A percentile compares a stretch with the other conserved stretches of the same genome.
phyloP scores from a whole-genome alignment of 768 basidiomycete genomes.

The Plicaturopsis crispa region DNA sequence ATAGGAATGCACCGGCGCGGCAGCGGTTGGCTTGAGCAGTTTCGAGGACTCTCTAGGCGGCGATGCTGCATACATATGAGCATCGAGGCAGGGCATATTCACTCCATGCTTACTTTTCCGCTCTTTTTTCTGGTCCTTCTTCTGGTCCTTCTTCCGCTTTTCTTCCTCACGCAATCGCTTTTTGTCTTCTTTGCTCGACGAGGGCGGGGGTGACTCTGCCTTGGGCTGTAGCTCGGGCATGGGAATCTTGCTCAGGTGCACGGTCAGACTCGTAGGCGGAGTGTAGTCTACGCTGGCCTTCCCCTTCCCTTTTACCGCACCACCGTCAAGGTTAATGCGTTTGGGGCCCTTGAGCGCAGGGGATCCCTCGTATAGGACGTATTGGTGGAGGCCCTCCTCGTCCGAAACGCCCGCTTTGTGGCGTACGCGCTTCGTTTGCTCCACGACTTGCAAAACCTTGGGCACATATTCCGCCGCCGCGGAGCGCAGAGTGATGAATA shows the following conservation, averaged over 20 bases:
- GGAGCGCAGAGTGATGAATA: constrained; percentile 71
- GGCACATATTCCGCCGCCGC: constrained; percentile 56
- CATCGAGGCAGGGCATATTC: constrained; percentile 9
- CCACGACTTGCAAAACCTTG: constrained; percentile 75
- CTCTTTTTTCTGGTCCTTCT: constrained; percentile 28
- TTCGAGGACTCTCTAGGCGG: constrained; percentile 6
- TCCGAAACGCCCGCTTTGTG: constrained; percentile 62
- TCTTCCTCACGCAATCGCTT: constrained; percentile 8
- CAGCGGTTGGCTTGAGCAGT: constrained; percentile 8
- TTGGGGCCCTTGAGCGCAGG: constrained; percentile 35
- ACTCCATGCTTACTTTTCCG: constrained; percentile 21
- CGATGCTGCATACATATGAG: constrained; percentile 8
- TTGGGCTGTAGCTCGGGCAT: constrained; percentile 78
- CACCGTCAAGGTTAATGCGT: constrained; percentile 58
- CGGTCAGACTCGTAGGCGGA: constrained; percentile 59
- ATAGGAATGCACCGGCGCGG: constrained; percentile 20
- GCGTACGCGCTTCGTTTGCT: constrained; percentile 70
- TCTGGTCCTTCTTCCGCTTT: constrained; percentile 13
- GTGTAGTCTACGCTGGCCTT: constrained; percentile 40
- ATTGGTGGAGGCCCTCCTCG: constrained; percentile 63
- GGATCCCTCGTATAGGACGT: constrained; percentile 62
- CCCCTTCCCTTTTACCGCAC: constrained; percentile 29
- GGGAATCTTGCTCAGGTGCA: constrained; percentile 80
- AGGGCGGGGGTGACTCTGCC: constrained; percentile 7
- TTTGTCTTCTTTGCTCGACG: neutral